Evolutionary conservation across 306 rosid species (phyloP).

Genomic region (Echinosophora koreensis): DNA sequence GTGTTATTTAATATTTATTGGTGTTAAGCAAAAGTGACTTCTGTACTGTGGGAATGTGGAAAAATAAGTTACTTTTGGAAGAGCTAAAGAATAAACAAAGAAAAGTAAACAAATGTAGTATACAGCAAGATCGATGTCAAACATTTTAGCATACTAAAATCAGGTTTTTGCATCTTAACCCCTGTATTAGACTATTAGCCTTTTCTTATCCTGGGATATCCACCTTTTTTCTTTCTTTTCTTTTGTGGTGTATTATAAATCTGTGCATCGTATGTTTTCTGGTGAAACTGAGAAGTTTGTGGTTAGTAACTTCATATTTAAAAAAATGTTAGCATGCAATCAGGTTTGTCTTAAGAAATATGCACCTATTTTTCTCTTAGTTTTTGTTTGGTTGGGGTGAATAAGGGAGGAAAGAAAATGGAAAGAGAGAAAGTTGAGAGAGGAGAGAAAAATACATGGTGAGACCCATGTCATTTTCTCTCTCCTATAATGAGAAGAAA

Average conservation of each 20-base stretch:
- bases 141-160: conserved; percentile 1
- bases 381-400: no score
- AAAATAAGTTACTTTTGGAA: conserved; percentile 15
- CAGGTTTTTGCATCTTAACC: conserved; percentile 24
- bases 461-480: no score
- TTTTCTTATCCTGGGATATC: conserved; percentile 3
- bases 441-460: no score
- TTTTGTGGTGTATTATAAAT: conserved; percentile 20
- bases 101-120: conserved; percentile 11
- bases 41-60: conserved; percentile 1
- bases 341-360: conserved; percentile 28
- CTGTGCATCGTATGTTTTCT: conserved; percentile 6
- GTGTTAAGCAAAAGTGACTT: conserved; percentile 4
- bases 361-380: not conserved
- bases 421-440: no score
- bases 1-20: not conserved
- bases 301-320: conserved; percentile 2
- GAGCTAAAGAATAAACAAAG: conserved; percentile 1
- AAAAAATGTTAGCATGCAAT: conserved; percentile 25
- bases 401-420: no score
- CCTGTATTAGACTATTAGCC: not conserved
- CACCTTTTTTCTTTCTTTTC: conserved; percentile 13
- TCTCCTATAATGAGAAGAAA: no score
- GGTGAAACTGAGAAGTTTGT: conserved; percentile 17
- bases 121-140: conserved; percentile 5